phyloP scores from a whole-genome alignment of 352 stramenopile species.

The Phytophthora meadii region DNA sequence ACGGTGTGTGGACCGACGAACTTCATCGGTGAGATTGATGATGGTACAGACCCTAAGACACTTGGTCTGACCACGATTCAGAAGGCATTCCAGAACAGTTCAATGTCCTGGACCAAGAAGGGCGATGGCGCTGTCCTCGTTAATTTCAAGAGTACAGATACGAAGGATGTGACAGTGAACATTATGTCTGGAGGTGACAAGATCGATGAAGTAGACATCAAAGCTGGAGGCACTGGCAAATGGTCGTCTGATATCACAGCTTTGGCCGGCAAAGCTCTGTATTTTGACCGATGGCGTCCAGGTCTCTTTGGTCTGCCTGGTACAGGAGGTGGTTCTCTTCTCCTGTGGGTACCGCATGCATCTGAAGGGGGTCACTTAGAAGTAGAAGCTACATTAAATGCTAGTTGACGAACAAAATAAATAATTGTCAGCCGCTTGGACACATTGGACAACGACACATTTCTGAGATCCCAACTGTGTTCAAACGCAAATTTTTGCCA shows the following conservation, averaged over 20 bases:
- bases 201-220: slow-evolving; percentile 45
- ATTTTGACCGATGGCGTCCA: slow-evolving; percentile 71
- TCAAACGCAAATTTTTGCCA: no score
- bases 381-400: slow-evolving; percentile 54
- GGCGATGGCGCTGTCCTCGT: slow-evolving; percentile 47
- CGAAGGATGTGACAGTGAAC: slow-evolving; percentile 51
- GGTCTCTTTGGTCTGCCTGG: slow-evolving; percentile 62
- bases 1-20: slow-evolving; percentile 63
- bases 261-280: slow-evolving; percentile 68
- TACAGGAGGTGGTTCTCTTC: slow-evolving; percentile 64
- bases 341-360: slow-evolving; percentile 62
- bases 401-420: slow-evolving; percentile 25
- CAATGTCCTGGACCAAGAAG: slow-evolving; percentile 46
- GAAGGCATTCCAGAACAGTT: slow-evolving; percentile 50
- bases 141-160: slow-evolving; percentile 53
- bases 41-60: slow-evolving; percentile 46
- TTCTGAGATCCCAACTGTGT: no score
- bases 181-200: slow-evolving; percentile 53
- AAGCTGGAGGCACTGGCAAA: slow-evolving; percentile 31
- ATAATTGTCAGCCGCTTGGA: no score
- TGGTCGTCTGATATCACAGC: slow-evolving; percentile 44
- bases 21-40: slow-evolving; percentile 65
- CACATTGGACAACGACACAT: no score
- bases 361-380: slow-evolving; percentile 52
- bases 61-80: slow-evolving; percentile 48